Base-by-base conservation (phyloP, 75 land plant species). In the Pinus taeda region DNA sequence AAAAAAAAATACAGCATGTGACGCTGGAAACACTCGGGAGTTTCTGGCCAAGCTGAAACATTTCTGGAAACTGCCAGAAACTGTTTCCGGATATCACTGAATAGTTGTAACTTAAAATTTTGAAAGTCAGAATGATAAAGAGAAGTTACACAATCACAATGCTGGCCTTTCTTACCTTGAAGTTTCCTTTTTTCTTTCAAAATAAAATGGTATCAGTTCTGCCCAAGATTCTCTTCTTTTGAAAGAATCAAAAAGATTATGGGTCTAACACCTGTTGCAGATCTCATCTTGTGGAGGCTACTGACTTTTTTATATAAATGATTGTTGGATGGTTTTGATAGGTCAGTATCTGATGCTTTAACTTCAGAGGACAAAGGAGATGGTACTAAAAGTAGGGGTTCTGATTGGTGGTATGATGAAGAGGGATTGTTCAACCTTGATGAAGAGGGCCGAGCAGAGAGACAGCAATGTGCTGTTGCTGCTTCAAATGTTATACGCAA, bases 401-500 rank as follows among this genome's bases (percentile, higher is more conserved):
- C 84, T 58, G 90, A 84, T 2, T 93, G 95, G 93, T 97, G 99
- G 93, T 88, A 75, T 85, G 92, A 95, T 57, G 99, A 97, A 80
- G 98, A 95, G 78, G 95, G 98, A n/a, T 82, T 97, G 15, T 97
- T 97, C 76, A 95, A 97, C 82, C 79, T 95, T 30, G 99, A 97
- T 83, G 99, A 97, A 33, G 91, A 93, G 76, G 99, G 96, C 5
- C 86, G 98, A 13, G 80, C 87, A 59, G 98, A 95, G 69, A 90
- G 88, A 62, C 98, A 97, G 64, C 92, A 83, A 36, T 91, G 93
- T 87, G 99, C 98, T 72, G 90, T 97, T 76, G 93, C 96, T 70
- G 99, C 95, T 59, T 97, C 99, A 70, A 97, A 97, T 87, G 90
- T 97, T 17, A 66, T 97, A 24, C 90, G 99, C 15, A 97, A 97